Conservation (phyloP, 2,329 filamentous ascomycete genomes). For the Tolypocladium pustulatum region DNA sequence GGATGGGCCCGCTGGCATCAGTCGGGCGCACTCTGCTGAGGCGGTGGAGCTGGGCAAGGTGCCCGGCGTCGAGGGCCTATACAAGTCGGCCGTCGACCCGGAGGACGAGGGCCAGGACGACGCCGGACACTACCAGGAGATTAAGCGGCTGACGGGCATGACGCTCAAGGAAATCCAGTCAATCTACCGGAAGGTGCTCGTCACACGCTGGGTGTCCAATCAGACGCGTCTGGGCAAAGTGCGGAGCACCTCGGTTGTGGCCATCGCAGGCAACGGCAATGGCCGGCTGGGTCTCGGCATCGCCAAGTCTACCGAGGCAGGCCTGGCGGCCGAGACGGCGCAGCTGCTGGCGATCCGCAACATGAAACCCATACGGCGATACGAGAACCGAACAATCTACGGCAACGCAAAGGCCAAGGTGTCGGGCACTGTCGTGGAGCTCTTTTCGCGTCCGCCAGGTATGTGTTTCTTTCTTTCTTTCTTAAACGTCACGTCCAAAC, state of each 20-base stretch:
- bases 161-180: constrained; percentile 37
- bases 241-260: constrained; percentile 61
- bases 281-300: constrained; percentile 83
- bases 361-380: constrained; percentile 84
- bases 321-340: constrained; percentile 60
- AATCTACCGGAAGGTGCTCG: constrained; percentile 61
- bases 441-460: constrained; percentile 83
- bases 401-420: constrained; percentile 78
- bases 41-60: constrained; percentile 42
- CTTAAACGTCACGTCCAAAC: background rate
- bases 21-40: constrained; percentile 28
- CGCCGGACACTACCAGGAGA: constrained; percentile 36
- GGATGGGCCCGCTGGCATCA: constrained; percentile 23
- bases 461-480: constrained; percentile 23
- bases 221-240: constrained; percentile 97
- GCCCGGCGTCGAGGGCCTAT: constrained; percentile 40
- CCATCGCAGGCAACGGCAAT: constrained; percentile 77
- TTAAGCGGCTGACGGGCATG: constrained; percentile 46
- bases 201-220: constrained; percentile 68
- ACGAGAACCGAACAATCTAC: constrained; percentile 86
- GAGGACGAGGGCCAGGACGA: constrained; percentile 41
- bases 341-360: constrained; percentile 76
- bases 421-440: constrained; percentile 73
- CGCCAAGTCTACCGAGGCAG: constrained; percentile 70
- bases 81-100: constrained; percentile 36